These are phyloP conservation scores for Ormosia semicastrata DNA, from an alignment of 306 rosid genomes.

Conservation along the genomic window DNA sequence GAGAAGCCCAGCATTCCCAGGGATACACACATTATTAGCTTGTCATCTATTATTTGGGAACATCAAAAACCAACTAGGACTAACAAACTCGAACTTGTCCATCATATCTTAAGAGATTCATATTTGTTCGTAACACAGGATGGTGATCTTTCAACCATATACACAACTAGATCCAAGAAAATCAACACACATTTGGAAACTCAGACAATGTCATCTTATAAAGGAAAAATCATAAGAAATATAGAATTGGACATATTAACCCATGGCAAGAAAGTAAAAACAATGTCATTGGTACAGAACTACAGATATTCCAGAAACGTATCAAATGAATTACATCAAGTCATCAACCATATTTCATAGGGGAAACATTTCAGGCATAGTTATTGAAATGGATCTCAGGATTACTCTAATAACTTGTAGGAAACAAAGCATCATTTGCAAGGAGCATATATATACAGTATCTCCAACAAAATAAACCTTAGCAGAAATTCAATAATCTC, in stretches of 20 bases:
- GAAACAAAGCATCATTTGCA: constrained; percentile 2
- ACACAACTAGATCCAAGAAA: constrained; percentile 1
- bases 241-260: constrained; percentile 1
- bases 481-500: not conserved
- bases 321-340: not conserved
- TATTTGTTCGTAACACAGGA: not conserved
- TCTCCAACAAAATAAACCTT: not conserved
- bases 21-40: not conserved
- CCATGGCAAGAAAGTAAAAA: constrained; percentile 6
- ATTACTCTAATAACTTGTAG: not conserved
- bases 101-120: constrained; percentile 3
- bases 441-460: not conserved
- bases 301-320: not conserved
- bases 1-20: not conserved
- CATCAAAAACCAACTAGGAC: constrained; percentile 1
- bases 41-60: constrained; percentile 4
- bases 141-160: not conserved
- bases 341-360: not conserved
- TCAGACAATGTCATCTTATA: constrained; percentile 12
- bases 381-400: not conserved
- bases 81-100: not conserved
- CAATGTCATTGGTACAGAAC: not conserved
- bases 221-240: not conserved
- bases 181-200: constrained; percentile 3
- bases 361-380: not conserved